Evolutionary conservation across 2,329 filamentous ascomycete genomes (phyloP), one percentile per base, ranked within the genome.

Genomic region (Fusarium chaquense): DNA sequence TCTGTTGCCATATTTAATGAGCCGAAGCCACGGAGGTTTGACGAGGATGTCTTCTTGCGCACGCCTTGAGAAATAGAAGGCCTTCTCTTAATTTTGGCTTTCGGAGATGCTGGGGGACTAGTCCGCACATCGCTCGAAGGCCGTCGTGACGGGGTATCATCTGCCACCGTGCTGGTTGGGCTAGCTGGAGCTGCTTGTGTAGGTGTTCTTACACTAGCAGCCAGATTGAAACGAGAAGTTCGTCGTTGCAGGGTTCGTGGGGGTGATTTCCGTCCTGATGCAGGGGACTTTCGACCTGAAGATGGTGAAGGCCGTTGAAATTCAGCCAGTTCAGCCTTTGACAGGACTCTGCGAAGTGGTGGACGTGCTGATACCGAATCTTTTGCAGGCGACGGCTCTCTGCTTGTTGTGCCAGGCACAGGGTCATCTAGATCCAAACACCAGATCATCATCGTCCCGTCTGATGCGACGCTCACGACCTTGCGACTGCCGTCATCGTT

Each of bases 381-480:
- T 72, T 88, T 88, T 28, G 82, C 80, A 2, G 87, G 87, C 1
- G 87, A 89, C 9, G 85, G 81, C 62, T 88, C 86, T 67, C 86
- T 83, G 74, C 81, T 84, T 69, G 77, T 76, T 40, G 81, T 78
- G 3, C 79, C 78, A 38, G 77, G 77, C 5, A 77, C 71, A 11
- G 79, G 76, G 44, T 88, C 84, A 43, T 83, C 81, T 33, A 87
- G 71, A 57, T 88, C 86, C 56, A 89, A 77, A 3, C 81, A 82
- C 91, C 93, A 96, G 30, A 94, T 88, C 91, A 95, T 94, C 69
- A 95, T 90, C 0, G 92, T 93, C 2, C 92, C 92, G 77, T 96
- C 93, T 7, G 91, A 88, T 3, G 91, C 93, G 33, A 92, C 91
- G 70, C 91, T 94, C 54, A 95, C 87, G 43, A 93, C 81, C 63